phyloP scores from a whole-genome alignment of 2,329 filamentous ascomycete genomes.

The Periconia macrospinosa region DNA sequence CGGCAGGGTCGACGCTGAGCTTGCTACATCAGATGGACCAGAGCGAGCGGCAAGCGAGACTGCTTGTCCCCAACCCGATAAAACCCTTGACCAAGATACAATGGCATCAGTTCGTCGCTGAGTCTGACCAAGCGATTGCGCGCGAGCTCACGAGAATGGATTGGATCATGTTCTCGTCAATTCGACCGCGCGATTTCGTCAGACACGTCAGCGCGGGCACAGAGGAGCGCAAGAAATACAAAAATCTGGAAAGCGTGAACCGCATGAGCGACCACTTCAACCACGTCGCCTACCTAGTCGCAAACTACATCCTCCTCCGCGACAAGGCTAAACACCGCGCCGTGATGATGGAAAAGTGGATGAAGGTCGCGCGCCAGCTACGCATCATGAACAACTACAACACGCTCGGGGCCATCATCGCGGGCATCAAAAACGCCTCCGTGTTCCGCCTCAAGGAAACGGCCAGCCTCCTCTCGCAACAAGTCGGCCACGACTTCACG shows the following conservation, averaged over 20 bases:
- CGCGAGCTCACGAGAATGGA: conserved; percentile 93
- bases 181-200: conserved; percentile 88
- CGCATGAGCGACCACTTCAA: conserved; percentile 87
- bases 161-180: conserved; percentile 97
- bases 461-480: conserved; percentile 69
- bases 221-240: conserved; percentile 73
- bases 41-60: conserved; percentile 76
- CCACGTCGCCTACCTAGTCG: conserved; percentile 59
- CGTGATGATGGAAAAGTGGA: conserved; percentile 91
- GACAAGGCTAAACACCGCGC: conserved; percentile 97
- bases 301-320: conserved; percentile 68
- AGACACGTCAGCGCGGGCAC: conserved; percentile 80
- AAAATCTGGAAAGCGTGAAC: conserved; percentile 81
- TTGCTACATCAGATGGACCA: conserved; percentile 71
- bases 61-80: conserved; percentile 69
- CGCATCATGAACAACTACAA: conserved; percentile 97
- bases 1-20: conserved; percentile 44
- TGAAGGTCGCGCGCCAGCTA: conserved; percentile 81
- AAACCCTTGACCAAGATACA: conserved; percentile 78
- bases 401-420: conserved; percentile 87
- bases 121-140: conserved; percentile 80
- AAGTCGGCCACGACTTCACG: conserved; percentile 81
- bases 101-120: conserved; percentile 89
- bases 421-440: conserved; percentile 85
- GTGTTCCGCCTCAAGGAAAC: conserved; percentile 84